Base-by-base conservation (phyloP, 73 alveolate genomes). In the Stentor roeselii region DNA sequence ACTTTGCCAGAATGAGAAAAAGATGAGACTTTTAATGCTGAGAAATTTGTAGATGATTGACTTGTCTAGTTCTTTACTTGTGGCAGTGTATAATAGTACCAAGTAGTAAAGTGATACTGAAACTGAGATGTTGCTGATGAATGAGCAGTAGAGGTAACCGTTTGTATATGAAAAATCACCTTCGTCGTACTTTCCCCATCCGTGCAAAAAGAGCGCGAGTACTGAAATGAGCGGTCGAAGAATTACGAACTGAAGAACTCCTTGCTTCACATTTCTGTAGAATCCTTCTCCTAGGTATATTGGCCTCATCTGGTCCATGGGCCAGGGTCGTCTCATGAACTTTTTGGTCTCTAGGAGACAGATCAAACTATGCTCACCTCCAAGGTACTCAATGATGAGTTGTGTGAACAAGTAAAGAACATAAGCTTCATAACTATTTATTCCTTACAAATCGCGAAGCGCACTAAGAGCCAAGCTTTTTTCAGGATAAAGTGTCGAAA, bases 1-100 rank as follows among this genome's bases (percentile, higher is more conserved):
- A 59, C 86, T 30, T 36, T 91, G 82, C 97, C 97, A 92, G 88
- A 89, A 92, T 42, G 92, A 83, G 86, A 89, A 92, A 90, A 92
- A 92, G 27, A 92, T 78, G 75, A 92, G 75, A 3, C 93, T 84
- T 61, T 92, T 92, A 27, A 92, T 86, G 86, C 97, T 89, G 38
- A 89, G 88, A 84, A 92, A 92, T 83, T 92, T 92, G 39, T 91
- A 14, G n/a, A 92, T 74, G 2, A 92, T 92, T 39, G 87, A 82
- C 35, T 93, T 93, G 75, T 83, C 42, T n/a, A 92, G 86, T 39
- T 86, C 34, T 30, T 92, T 92, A 76, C 86, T 88, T 0, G 93
- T 86, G 31, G 93, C 93, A 92, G 78, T 89, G 82, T 92, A 92
- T 76, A 92, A 89, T n/a, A 92, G 91, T 11, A 92, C 86, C 77